These are phyloP conservation scores for Dioscorea alata DNA, from an alignment of 106 monocot species.

Conservation along the genomic window DNA sequence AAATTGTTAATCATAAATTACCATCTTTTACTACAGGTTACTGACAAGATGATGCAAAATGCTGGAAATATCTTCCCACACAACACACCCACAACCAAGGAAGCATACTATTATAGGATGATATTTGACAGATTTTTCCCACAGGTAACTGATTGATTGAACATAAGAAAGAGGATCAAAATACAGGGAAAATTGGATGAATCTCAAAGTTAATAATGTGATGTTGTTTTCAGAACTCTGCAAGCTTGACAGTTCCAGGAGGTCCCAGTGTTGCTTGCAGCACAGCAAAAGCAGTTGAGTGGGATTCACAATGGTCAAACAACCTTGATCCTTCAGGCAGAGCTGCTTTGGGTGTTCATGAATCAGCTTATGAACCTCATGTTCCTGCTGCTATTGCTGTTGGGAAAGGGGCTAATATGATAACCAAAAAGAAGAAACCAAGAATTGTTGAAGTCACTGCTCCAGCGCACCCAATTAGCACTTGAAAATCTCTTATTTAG, in stretches of 20 bases:
- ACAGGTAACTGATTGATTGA: conserved; percentile 17
- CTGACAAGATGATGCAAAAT: conserved; percentile 52
- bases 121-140: conserved; percentile 57
- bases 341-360: conserved; percentile 9
- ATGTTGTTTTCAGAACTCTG: conserved; percentile 41
- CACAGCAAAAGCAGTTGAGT: conserved; percentile 63
- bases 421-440: conserved; percentile 6
- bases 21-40: conserved; percentile 29
- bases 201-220: background rate
- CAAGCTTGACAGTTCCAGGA: conserved; percentile 51
- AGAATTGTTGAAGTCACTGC: conserved; percentile 21
- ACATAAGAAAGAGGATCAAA: too few relatives aligned
- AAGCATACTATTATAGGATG: conserved; percentile 60
- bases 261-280: conserved; percentile 73
- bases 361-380: conserved; percentile 10
- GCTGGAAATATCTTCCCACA: conserved; percentile 43
- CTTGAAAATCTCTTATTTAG: background rate
- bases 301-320: conserved; percentile 47
- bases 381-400: conserved; percentile 10
- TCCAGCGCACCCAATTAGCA: conserved; percentile 10
- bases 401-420: conserved; percentile 8
- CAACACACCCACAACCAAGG: conserved; percentile 61
- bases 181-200: too few relatives aligned
- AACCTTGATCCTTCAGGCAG: conserved; percentile 13
- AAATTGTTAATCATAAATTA: too few relatives aligned